A percentile compares a stretch with the other conserved stretches of the same genome.
phyloP scores from a whole-genome alignment of 1,139 yeast genomes.

The Arxiozyma bovina region DNA sequence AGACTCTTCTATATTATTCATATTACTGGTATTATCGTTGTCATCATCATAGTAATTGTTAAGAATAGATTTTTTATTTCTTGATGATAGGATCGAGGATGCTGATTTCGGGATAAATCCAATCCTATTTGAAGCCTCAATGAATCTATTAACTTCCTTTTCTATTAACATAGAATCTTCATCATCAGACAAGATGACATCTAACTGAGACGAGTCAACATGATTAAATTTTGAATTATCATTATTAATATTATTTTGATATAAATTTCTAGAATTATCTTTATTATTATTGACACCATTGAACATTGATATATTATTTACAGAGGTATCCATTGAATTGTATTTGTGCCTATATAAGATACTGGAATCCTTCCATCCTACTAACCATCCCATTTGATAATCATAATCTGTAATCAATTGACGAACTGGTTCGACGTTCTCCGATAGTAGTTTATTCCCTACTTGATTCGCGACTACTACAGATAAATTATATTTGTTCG shows the following conservation, averaged over 20 bases:
- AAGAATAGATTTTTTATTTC: not conserved
- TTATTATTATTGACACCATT: not conserved
- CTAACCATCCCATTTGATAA: conserved; percentile 61
- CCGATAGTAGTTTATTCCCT: conserved; percentile 45
- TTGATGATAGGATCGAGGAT: not conserved
- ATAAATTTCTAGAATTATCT: not conserved
- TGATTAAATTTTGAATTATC: not conserved
- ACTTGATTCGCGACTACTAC: conserved; percentile 76
- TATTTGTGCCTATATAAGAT: conserved; percentile 29
- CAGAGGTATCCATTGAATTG: conserved; percentile 8
- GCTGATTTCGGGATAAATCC: not conserved
- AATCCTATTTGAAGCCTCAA: conserved; percentile 2
- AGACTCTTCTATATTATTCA: not conserved
- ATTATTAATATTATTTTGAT: not conserved
- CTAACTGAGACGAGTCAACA: conserved; percentile 2
- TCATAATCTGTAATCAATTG: conserved; percentile 44
- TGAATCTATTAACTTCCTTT: conserved; percentile 13
- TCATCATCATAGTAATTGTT: not conserved
- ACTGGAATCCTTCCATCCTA: conserved; percentile 60
- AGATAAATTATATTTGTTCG: conserved; percentile 45
- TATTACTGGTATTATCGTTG: not conserved
- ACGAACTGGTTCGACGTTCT: conserved; percentile 10
- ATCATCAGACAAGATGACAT: conserved; percentile 27
- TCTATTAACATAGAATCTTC: conserved; percentile 27
- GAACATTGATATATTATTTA: not conserved